These are phyloP conservation scores for Monascus purpureus DNA, from an alignment of 495 filamentous ascomycete species.

Conservation along the genomic window DNA sequence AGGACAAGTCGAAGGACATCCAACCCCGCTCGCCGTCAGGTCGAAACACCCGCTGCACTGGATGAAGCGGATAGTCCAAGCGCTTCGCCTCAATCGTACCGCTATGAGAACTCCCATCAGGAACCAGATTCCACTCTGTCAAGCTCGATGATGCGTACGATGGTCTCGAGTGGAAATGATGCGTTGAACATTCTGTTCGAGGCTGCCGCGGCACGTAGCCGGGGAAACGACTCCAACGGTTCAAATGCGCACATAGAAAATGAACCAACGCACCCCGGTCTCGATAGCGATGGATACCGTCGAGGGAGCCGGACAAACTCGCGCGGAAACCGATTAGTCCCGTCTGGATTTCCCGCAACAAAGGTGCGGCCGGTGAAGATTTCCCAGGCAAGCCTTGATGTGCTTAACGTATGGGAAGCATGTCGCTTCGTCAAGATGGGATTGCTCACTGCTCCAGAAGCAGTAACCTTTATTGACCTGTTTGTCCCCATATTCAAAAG, in stretches of 20 bases:
- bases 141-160: slow-evolving; percentile 34
- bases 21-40: too few species aligned
- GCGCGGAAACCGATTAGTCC: not conserved
- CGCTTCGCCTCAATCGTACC: not conserved
- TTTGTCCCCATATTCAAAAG: slow-evolving; percentile 23
- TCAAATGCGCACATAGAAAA: slow-evolving; percentile 4
- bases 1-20: too few species aligned
- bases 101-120: slow-evolving; percentile 7
- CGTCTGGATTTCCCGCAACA: not conserved
- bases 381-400: slow-evolving; percentile 16
- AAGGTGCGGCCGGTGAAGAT: slow-evolving; percentile 16
- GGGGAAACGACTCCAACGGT: slow-evolving; percentile 12
- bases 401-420: slow-evolving; percentile 32
- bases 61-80: too few species aligned
- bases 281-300: not conserved
- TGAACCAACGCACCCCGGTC: slow-evolving; percentile 5
- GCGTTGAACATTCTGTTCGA: slow-evolving; percentile 40
- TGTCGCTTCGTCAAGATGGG: slow-evolving; percentile 41
- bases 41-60: too few species aligned
- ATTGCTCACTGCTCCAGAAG: slow-evolving; percentile 38
- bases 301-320: not conserved
- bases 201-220: slow-evolving; percentile 28
- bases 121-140: slow-evolving; percentile 22
- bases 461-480: slow-evolving; percentile 33
- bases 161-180: slow-evolving; percentile 37